A percentile compares a stretch with the other conserved stretches of the same genome.
Evolutionary conservation across 768 basidiomycete genomes (phyloP).

Genomic region (Amylocystis lapponica): DNA sequence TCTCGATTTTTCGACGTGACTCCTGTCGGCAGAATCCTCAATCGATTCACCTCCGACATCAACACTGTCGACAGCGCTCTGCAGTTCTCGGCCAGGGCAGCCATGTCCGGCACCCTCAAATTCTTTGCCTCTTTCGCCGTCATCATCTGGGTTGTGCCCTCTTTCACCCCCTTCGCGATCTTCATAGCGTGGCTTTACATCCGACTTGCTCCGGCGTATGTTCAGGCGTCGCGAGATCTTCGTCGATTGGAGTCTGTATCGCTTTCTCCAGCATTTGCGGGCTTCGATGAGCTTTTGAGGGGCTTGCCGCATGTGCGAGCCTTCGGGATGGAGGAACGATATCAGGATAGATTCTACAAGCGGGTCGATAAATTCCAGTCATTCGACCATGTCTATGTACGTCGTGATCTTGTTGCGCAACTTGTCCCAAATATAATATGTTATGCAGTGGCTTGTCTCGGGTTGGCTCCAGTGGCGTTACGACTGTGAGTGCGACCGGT

Average conservation of each 20-base stretch:
- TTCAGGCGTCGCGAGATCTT: slow-evolving; percentile 60
- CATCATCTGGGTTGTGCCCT: slow-evolving; percentile 56
- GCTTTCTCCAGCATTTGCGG: slow-evolving; percentile 66
- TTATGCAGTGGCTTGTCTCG: slow-evolving; percentile 54
- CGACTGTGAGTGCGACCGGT: slow-evolving; percentile 42
- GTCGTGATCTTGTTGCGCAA: slow-evolving; percentile 20
- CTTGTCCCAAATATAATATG: not conserved
- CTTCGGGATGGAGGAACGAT: slow-evolving; percentile 64
- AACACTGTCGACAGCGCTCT: slow-evolving; percentile 66
- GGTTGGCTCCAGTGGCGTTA: slow-evolving; percentile 72
- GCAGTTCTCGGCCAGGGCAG: slow-evolving; percentile 47
- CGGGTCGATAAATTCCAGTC: slow-evolving; percentile 61
- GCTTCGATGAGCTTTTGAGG: slow-evolving; percentile 64
- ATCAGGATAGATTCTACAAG: slow-evolving; percentile 56
- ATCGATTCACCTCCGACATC: slow-evolving; percentile 72
- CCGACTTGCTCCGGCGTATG: slow-evolving; percentile 54
- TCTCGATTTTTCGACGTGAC: slow-evolving; percentile 69
- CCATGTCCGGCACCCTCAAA: slow-evolving; percentile 51
- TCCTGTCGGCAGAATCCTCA: slow-evolving; percentile 72
- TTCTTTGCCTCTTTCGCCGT: slow-evolving; percentile 61
- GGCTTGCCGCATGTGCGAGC: slow-evolving; percentile 66
- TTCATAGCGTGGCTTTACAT: slow-evolving; percentile 68
- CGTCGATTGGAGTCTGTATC: slow-evolving; percentile 62
- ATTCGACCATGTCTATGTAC: slow-evolving; percentile 65
- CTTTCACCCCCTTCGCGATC: slow-evolving; percentile 59